Conservation (phyloP, 306 rosid species). For the Trichosanthes truncata region DNA sequence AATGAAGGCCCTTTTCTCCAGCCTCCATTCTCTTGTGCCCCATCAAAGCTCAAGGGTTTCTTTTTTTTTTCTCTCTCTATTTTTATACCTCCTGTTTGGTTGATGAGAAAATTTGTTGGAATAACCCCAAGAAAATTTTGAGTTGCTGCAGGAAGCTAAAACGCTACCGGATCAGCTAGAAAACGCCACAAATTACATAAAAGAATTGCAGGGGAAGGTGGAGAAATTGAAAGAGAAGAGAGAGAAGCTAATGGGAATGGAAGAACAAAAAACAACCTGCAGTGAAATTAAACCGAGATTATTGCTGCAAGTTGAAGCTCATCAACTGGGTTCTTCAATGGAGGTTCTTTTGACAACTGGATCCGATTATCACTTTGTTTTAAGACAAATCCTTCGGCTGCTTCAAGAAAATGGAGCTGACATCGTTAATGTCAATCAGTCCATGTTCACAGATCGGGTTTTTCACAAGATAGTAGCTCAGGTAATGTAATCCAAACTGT, state of each 20-base stretch:
- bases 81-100: not conserved
- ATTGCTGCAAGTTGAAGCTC: not conserved
- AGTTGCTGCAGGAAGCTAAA: not conserved
- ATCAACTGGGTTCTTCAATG: not conserved
- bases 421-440: not conserved
- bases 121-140: not conserved
- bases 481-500: not conserved
- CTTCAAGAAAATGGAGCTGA: not conserved
- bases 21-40: not conserved
- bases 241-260: not conserved
- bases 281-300: not conserved
- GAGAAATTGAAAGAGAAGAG: not conserved
- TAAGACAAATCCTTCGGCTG: not conserved
- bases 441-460: not conserved
- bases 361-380: not conserved
- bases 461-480: not conserved
- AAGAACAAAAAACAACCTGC: not conserved
- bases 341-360: not conserved
- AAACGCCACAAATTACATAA: not conserved
- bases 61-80: not conserved
- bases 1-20: not conserved
- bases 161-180: not conserved
- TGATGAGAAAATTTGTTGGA: not conserved
- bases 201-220: not conserved
- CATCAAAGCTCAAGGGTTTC: not conserved